phyloP scores from a whole-genome alignment of 305 asterid genomes.

The Solanum hybrid region DNA sequence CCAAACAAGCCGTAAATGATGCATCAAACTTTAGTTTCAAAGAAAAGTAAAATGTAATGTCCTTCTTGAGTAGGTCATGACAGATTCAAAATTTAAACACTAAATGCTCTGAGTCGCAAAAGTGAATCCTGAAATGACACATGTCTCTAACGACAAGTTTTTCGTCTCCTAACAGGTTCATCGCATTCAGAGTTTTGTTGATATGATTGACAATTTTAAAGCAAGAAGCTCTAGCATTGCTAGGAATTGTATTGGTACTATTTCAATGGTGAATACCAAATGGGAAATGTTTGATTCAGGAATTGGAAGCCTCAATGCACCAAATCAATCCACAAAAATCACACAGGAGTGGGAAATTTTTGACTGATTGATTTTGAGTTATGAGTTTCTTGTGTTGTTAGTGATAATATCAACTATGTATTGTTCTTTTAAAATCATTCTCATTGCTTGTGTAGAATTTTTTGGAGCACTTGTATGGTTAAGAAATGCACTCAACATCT shows the following conservation, averaged over 20 bases:
- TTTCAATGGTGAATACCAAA: conserved; percentile 9
- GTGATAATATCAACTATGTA: neutral
- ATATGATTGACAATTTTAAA: conserved; percentile 15
- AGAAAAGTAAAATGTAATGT: neutral
- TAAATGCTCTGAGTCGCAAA: neutral
- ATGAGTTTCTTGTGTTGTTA: neutral
- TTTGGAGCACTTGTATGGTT: neutral
- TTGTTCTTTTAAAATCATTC: neutral
- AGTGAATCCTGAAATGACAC: neutral
- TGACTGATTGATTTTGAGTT: conserved; percentile 5
- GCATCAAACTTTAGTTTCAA: neutral
- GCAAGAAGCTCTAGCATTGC: conserved; percentile 6
- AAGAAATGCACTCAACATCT: neutral
- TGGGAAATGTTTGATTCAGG: conserved; percentile 17
- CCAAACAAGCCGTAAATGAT: neutral
- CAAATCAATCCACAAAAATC: conserved; percentile 7
- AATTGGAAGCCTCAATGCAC: conserved; percentile 19
- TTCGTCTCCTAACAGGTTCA: conserved; percentile 10
- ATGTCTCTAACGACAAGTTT: neutral
- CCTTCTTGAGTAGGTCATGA: neutral
- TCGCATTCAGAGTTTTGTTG: conserved; percentile 25
- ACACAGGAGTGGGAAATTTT: conserved; percentile 12
- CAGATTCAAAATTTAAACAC: neutral
- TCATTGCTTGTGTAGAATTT: neutral
- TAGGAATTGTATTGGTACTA: neutral